Conservation (phyloP, 2,329 filamentous ascomycete species). For the Neofusicoccum kwambonambiense region DNA sequence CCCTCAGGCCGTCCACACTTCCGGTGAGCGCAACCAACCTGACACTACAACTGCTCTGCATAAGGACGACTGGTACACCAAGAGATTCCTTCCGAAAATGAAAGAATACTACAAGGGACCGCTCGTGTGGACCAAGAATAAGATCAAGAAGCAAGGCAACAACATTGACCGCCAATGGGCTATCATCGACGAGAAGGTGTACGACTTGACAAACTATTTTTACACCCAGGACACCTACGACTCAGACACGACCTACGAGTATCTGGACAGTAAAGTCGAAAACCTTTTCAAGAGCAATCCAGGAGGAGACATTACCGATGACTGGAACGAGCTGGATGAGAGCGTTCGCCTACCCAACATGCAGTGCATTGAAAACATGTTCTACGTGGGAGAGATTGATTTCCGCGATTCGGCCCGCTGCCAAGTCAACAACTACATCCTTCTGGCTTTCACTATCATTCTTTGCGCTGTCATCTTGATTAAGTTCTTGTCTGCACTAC, state of each 20-base stretch:
- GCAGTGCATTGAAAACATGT: conserved; percentile 78
- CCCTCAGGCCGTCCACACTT: conserved; percentile 64
- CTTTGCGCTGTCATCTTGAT: conserved; percentile 74
- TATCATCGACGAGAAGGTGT: conserved; percentile 71
- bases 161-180: conserved; percentile 74
- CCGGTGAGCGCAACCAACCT: conserved; percentile 49
- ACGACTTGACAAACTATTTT: conserved; percentile 91
- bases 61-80: conserved; percentile 72
- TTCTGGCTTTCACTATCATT: conserved; percentile 83
- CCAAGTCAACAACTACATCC: conserved; percentile 85
- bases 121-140: conserved; percentile 66
- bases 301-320: conserved; percentile 72
- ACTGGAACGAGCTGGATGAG: conserved; percentile 60
- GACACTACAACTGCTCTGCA: conserved; percentile 55
- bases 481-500: conserved; percentile 91
- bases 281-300: conserved; percentile 71
- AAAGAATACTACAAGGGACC: conserved; percentile 84
- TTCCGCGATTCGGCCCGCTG: conserved; percentile 77
- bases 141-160: conserved; percentile 64
- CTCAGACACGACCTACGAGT: conserved; percentile 60
- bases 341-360: conserved; percentile 64
- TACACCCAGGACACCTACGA: conserved; percentile 66
- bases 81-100: conserved; percentile 73
- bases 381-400: conserved; percentile 80
- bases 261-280: conserved; percentile 68